Percentiles rank a stretch among this genome's conserved stretches.
phyloP scores from a whole-genome alignment of 306 rosid species.

The Oemleria cerasiformis region DNA sequence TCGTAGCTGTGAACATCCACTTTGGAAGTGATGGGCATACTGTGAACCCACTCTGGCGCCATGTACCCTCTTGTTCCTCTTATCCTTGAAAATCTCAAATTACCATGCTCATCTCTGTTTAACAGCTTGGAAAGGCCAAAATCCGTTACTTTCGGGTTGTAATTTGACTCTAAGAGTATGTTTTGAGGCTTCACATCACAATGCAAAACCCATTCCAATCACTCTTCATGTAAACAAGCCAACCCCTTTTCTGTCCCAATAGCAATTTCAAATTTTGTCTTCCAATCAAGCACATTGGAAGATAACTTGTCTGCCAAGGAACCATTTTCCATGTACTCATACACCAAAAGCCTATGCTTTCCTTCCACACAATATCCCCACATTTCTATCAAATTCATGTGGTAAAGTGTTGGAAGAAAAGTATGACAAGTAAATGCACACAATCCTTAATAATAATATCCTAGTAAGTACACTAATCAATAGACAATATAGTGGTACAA shows the following conservation, averaged over 20 bases:
- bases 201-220: constrained; percentile 65
- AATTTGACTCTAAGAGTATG: constrained; percentile 46
- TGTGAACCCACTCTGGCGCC: constrained; percentile 70
- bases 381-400: constrained; percentile 58
- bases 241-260: constrained; percentile 50
- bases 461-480: no score
- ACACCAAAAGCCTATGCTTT: constrained; percentile 50
- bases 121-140: constrained; percentile 50
- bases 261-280: constrained; percentile 40
- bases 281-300: constrained; percentile 41
- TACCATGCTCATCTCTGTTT: constrained; percentile 30
- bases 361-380: constrained; percentile 58
- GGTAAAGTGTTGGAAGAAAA: no score
- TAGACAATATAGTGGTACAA: no score
- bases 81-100: constrained; percentile 38
- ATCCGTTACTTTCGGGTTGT: constrained; percentile 57
- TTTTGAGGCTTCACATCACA: no score
- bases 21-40: constrained; percentile 46
- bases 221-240: constrained; percentile 58
- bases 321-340: constrained; percentile 49
- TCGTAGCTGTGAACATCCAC: constrained; percentile 70
- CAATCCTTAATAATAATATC: no score
- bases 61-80: constrained; percentile 69
- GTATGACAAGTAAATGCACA: no score
- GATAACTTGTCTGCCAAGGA: constrained; percentile 32